phyloP scores from a whole-genome alignment of 2,329 filamentous ascomycete genomes.

The Escovopsis sp. region DNA sequence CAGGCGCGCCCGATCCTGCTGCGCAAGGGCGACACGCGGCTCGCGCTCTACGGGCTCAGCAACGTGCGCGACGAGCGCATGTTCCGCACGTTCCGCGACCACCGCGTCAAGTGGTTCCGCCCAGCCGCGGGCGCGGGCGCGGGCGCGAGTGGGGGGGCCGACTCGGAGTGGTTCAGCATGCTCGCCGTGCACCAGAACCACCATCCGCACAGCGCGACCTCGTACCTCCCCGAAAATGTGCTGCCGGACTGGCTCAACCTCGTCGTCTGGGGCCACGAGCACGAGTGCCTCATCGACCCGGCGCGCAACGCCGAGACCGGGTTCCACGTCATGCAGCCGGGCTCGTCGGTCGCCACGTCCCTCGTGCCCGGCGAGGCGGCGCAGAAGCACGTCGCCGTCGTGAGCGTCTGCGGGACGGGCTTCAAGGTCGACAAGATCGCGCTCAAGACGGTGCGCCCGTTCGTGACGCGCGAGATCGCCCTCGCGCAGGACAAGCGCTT shows the following conservation, averaged over 20 bases:
- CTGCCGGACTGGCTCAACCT: conserved; percentile 84
- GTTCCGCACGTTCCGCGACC: conserved; percentile 84
- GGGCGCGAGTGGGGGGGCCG: no score
- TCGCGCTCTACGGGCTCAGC: conserved; percentile 86
- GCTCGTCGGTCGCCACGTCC: conserved; percentile 90
- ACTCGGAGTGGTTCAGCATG: conserved; percentile 91
- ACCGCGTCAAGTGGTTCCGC: conserved; percentile 85
- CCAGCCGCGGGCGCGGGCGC: conserved; percentile 56
- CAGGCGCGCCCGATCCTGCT: conserved; percentile 80
- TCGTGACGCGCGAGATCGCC: conserved; percentile 71
- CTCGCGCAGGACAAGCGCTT: conserved; percentile 64
- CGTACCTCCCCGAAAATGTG: conserved; percentile 89
- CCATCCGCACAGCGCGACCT: conserved; percentile 76
- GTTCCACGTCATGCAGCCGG: conserved; percentile 94
- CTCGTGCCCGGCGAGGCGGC: conserved; percentile 80
- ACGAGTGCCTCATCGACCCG: conserved; percentile 87
- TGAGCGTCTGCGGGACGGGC: conserved; percentile 69
- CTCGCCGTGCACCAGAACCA: conserved; percentile 96
- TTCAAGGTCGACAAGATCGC: conserved; percentile 71
- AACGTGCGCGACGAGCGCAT: conserved; percentile 93
- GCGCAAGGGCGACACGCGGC: conserved; percentile 84
- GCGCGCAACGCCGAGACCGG: conserved; percentile 69
- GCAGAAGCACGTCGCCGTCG: conserved; percentile 75
- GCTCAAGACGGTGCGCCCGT: conserved; percentile 78
- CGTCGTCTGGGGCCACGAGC: conserved; percentile 93